phyloP scores from a whole-genome alignment of 345 rosid species.

The Bruguiera sexangula region DNA sequence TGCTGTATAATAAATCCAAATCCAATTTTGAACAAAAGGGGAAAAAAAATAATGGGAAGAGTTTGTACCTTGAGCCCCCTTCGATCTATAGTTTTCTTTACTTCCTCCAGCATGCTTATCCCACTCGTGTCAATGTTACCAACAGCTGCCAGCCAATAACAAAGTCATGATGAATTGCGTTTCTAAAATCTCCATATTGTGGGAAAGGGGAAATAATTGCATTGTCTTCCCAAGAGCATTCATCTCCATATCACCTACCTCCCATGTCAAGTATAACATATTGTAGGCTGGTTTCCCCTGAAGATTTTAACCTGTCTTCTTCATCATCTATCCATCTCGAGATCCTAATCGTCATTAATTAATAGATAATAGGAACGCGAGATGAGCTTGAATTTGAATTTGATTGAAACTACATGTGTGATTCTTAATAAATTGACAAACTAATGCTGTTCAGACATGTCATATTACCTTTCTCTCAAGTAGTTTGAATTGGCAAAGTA shows the following conservation, averaged over 20 bases:
- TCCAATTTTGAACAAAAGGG: background rate
- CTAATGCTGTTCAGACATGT: background rate
- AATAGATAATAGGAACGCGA: background rate
- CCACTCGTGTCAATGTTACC: constrained; percentile 96
- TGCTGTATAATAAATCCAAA: background rate
- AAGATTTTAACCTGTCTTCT: constrained; percentile 56
- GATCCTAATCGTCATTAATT: constrained; percentile 36
- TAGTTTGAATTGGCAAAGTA: constrained; percentile 82
- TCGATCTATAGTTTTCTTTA: constrained; percentile 50
- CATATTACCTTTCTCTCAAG: constrained; percentile 69
- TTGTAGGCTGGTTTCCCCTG: constrained; percentile 49
- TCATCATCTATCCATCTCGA: constrained; percentile 82
- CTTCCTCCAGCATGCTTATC: constrained; percentile 86
- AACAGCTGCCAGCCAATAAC: constrained; percentile 46
- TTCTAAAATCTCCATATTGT: background rate
- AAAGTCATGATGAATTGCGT: background rate
- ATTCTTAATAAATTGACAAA: background rate
- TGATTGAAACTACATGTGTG: background rate
- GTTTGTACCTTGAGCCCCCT: constrained; percentile 57
- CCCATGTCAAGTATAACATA: constrained; percentile 70
- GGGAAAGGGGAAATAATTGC: background rate
- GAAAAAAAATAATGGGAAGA: background rate
- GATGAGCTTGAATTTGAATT: background rate
- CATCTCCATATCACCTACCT: constrained; percentile 31
- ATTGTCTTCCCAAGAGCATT: background rate